Percentiles rank a stretch among this genome's conserved stretches.
Conservation (phyloP, 768 basidiomycete species). For the Leccinum sublutescens region DNA sequence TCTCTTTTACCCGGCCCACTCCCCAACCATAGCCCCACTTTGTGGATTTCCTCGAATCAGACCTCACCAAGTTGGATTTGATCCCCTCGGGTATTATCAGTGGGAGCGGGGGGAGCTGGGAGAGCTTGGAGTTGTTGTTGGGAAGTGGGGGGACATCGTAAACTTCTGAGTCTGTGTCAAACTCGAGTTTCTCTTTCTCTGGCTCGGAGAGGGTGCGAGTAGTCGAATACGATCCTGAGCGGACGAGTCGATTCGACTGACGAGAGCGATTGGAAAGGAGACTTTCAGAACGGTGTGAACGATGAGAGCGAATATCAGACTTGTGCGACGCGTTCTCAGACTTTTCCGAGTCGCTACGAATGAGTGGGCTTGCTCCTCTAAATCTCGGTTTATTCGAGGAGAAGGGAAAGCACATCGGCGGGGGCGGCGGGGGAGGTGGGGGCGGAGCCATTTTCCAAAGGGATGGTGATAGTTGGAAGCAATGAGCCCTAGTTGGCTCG, state of each 20-base stretch:
- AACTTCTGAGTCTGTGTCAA: constrained; percentile 59
- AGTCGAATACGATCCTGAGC: constrained; percentile 45
- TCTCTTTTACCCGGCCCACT: constrained; percentile 52
- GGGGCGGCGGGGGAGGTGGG: constrained; percentile 46
- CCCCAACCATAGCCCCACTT: constrained; percentile 77
- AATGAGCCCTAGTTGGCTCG: constrained; percentile 19
- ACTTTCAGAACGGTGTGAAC: constrained; percentile 27
- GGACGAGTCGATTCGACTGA: constrained; percentile 31
- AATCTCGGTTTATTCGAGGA: constrained; percentile 26
- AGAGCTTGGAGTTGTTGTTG: constrained; percentile 40
- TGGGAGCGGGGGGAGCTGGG: constrained; percentile 42
- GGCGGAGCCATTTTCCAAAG: constrained; percentile 46
- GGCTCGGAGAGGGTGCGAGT: constrained; percentile 39
- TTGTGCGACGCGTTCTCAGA: constrained; percentile 41
- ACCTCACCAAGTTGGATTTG: constrained; percentile 49
- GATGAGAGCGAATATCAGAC: constrained; percentile 28
- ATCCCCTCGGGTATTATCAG: constrained; percentile 35
- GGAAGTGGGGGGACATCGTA: constrained; percentile 41
- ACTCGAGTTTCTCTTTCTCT: constrained; percentile 53
- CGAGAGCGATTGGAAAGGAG: constrained; percentile 23
- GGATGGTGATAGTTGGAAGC: constrained; percentile 16
- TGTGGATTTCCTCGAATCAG: constrained; percentile 55
- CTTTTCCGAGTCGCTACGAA: constrained; percentile 42
- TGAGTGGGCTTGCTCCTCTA: constrained; percentile 31
- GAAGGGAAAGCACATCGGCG: constrained; percentile 64